phyloP scores from a whole-genome alignment of 148 eudicot genomes.

The Rhododendron vialii region DNA sequence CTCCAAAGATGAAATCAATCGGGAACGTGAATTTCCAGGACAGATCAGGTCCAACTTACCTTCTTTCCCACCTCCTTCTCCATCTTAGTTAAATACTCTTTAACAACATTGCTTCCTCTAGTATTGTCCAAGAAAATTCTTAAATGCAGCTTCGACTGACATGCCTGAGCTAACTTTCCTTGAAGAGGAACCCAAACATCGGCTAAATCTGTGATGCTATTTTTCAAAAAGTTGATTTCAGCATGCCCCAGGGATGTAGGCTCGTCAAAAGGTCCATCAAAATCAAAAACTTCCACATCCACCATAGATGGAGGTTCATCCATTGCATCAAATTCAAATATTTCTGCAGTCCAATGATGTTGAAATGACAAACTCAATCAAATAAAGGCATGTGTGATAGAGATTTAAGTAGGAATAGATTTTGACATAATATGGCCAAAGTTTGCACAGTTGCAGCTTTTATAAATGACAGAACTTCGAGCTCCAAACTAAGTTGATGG shows the following conservation, averaged over 20 bases:
- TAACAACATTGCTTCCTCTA: constrained; percentile 61
- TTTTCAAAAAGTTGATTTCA: constrained; percentile 81
- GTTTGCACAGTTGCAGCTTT: not conserved
- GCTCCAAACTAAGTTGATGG: not conserved
- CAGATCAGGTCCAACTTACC: constrained; percentile 41
- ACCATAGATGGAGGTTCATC: constrained; percentile 91
- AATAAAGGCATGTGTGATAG: not conserved
- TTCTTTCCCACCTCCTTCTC: constrained; percentile 97
- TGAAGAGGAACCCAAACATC: constrained; percentile 90
- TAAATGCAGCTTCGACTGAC: constrained; percentile 86
- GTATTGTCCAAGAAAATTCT: constrained; percentile 85
- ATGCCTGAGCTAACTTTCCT: constrained; percentile 92
- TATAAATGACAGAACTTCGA: not conserved
- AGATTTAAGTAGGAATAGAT: no score
- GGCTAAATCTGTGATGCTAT: constrained; percentile 74
- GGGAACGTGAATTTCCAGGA: not conserved
- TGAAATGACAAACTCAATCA: constrained; percentile 12
- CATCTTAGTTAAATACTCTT: constrained; percentile 83
- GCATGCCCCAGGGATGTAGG: constrained; percentile 85
- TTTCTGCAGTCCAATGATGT: constrained; percentile 58
- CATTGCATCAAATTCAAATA: constrained; percentile 98
- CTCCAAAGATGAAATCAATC: not conserved
- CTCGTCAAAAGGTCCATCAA: constrained; percentile 98
- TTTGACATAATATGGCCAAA: not conserved
- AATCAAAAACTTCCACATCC: constrained; percentile 91